These are phyloP conservation scores for Globisporangium carolinianum DNA, from an alignment of 352 stramenopile species.

Conservation along the genomic window DNA sequence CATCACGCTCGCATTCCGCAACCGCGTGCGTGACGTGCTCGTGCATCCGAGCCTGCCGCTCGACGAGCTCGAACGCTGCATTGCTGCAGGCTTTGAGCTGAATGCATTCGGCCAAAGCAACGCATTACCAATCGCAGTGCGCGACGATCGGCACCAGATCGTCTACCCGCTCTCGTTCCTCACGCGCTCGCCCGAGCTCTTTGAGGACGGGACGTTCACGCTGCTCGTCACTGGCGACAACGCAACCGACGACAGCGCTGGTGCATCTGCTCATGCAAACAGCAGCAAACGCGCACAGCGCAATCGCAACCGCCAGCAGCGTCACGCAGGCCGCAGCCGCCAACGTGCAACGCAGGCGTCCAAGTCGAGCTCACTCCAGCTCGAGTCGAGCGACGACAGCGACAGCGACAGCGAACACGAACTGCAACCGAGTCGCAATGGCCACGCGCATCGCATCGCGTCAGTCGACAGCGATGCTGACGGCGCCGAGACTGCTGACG, in stretches of 20 bases:
- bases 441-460: conserved; percentile 4
- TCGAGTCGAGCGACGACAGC: conserved; percentile 16
- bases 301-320: not conserved
- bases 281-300: conserved; percentile 4
- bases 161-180: conserved; percentile 73
- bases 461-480: not conserved
- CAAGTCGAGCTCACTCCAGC: conserved; percentile 1
- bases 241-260: conserved; percentile 7
- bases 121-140: conserved; percentile 17
- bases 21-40: conserved; percentile 27
- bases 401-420: conserved; percentile 10
- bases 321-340: not conserved
- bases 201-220: conserved; percentile 38
- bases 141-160: conserved; percentile 22
- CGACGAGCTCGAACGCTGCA: conserved; percentile 43
- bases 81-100: conserved; percentile 36
- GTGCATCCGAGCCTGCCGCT: conserved; percentile 29
- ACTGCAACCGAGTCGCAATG: too few species aligned
- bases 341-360: not conserved
- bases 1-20: conserved; percentile 29
- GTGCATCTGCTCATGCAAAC: not conserved
- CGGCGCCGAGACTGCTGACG: conserved; percentile 10
- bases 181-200: conserved; percentile 38
- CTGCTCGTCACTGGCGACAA: conserved; percentile 22
- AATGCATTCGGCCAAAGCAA: not conserved